Percentiles rank a stretch among this genome's conserved stretches.
Evolutionary conservation across 768 basidiomycete genomes (phyloP).

Genomic region (Boletus pseudo-olivaceus): DNA sequence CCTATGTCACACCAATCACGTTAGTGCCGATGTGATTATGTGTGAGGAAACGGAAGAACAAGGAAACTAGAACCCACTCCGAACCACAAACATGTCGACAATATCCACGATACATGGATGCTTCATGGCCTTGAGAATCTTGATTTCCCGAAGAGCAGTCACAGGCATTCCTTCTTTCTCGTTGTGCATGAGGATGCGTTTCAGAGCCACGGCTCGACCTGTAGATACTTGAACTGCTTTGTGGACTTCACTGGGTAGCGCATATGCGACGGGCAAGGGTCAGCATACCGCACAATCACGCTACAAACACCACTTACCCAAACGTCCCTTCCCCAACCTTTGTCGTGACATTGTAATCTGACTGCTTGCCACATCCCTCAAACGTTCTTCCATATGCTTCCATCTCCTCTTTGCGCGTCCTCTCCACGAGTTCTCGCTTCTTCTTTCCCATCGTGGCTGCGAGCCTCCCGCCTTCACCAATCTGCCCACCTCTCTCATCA

Average conservation of each 20-base stretch:
- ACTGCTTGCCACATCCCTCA: constrained; percentile 64
- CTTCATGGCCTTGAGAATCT: constrained; percentile 85
- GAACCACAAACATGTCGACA: constrained; percentile 87
- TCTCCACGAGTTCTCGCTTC: constrained; percentile 43
- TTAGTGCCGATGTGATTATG: background rate
- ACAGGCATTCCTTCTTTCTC: constrained; percentile 97
- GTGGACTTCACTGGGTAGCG: constrained; percentile 72
- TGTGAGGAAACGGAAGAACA: background rate
- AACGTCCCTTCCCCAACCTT: constrained; percentile 98
- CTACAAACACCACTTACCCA: constrained; percentile 56
- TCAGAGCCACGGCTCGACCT: constrained; percentile 73
- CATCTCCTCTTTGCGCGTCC: constrained; percentile 62
- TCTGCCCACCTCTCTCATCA: constrained; percentile 6
- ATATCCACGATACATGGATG: constrained; percentile 87
- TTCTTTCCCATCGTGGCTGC: constrained; percentile 15
- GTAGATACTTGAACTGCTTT: constrained; percentile 71
- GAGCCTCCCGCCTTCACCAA: background rate
- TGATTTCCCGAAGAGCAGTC: constrained; percentile 95
- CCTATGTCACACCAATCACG: constrained; percentile 9
- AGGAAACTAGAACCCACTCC: constrained; percentile 47
- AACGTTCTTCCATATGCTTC: constrained; percentile 67
- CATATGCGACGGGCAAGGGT: background rate
- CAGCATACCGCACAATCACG: constrained; percentile 5
- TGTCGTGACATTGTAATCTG: constrained; percentile 75
- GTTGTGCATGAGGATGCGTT: constrained; percentile 94